Conservation (phyloP, 2,329 filamentous ascomycete genomes). For the Penicillium fuscoglaucum region DNA sequence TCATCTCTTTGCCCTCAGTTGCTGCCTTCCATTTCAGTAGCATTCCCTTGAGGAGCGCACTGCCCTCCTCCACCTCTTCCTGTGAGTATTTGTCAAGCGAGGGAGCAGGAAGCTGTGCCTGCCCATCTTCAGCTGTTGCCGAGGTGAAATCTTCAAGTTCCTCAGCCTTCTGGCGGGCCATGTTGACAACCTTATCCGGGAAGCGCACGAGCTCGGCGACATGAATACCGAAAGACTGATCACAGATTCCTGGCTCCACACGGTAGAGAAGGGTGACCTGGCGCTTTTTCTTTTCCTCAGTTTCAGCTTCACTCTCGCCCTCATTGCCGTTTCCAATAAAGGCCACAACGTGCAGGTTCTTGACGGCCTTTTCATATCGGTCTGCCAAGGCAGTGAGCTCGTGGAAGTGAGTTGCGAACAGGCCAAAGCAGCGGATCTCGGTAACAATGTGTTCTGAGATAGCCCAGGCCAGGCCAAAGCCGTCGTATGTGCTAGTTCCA, state of each 20-base stretch:
- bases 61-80: conserved; percentile 87
- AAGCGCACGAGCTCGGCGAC: conserved; percentile 96
- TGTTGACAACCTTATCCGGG: conserved; percentile 93
- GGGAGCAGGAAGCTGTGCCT: conserved; percentile 41
- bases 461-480: conserved; percentile 98
- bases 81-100: conserved; percentile 62
- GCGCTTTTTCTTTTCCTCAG: conserved; percentile 57
- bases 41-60: conserved; percentile 77
- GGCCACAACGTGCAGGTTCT: conserved; percentile 93
- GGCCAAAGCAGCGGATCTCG: conserved; percentile 88
- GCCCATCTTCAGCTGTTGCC: conserved; percentile 25
- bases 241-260: conserved; percentile 91
- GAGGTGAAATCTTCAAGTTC: conserved; percentile 86
- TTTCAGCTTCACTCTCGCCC: conserved; percentile 39
- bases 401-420: conserved; percentile 98
- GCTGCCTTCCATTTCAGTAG: conserved; percentile 80
- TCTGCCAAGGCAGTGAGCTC: conserved; percentile 90
- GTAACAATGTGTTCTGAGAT: conserved; percentile 97
- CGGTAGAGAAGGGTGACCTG: conserved; percentile 97
- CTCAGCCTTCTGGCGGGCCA: conserved; percentile 98
- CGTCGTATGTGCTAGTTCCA: conserved; percentile 96
- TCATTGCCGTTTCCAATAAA: conserved; percentile 68
- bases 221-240: conserved; percentile 97
- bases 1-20: conserved; percentile 61
- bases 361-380: conserved; percentile 74